Evolutionary conservation across 75 land plant species (phyloP), one percentile per base, ranked within the genome.

Genomic region (Pinus tabuliformis): DNA sequence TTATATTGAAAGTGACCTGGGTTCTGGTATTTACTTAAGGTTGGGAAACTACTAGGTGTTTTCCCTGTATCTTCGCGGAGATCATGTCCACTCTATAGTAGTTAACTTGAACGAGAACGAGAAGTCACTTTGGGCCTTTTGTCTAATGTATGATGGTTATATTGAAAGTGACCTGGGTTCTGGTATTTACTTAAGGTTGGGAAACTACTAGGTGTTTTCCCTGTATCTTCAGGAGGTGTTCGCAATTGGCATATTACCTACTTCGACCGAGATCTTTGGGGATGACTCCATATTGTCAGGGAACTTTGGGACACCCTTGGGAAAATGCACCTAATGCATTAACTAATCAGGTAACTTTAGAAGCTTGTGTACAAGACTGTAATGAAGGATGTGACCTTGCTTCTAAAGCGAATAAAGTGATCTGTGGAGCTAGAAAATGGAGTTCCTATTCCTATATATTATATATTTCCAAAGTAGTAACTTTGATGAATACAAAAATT

Each of bases 331-430:
- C 72, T 13, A 72, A 42, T 66, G 59, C 78, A 6, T n/a, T 80
- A 52, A 78, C 81, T 74, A 73, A 73, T 74, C 64, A 54, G 30
- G 76, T 79, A 5, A 63, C 79, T 80, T 65, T 80, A 66, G 82
- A 75, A 76, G 82, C 79, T 65, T 76, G 77, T 76, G 77, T 76
- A 59, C 77, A 59, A 62, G 77, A 22, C 37, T 30, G 60, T 66
- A 28, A 59, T 30, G 75, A 59, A 26, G 77, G 77, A 59, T 22
- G 75, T 28, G 30, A 59, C 68, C 77, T 61, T 62, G 75, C 75
- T 76, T 28, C 5, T 37, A 42, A 59, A 62, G 76, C 5, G n/a
- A 58, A 26, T 17, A 45, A 58, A 15, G 21, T 74, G 42, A 45
- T 74, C 56, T 62, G 75, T 66, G 77, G 22, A 28, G 77, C 33